These are phyloP conservation scores for Plectosphaerella plurivora DNA, from an alignment of 2,329 filamentous ascomycete genomes.

Conservation along the genomic window DNA sequence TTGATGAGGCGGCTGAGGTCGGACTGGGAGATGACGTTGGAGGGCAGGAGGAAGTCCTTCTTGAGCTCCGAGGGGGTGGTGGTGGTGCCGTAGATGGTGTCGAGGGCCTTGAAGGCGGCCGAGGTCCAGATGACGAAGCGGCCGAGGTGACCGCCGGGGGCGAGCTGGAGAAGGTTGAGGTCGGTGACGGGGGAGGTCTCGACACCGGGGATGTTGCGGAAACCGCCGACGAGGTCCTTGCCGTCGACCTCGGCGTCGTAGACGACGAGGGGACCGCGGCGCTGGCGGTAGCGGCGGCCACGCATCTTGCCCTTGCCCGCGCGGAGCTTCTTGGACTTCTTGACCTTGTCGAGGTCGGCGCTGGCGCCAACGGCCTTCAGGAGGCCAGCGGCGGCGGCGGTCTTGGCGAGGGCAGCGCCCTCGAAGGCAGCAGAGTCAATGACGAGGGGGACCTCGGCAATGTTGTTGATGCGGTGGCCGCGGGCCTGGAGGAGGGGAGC, in stretches of 20 bases:
- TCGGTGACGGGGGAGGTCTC: constrained; percentile 93
- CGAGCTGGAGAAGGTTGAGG: constrained; percentile 98
- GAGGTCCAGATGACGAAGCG: constrained; percentile 99
- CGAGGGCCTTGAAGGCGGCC: constrained; percentile 90
- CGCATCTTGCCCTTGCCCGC: constrained; percentile 99
- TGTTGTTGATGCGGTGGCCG: constrained; percentile 87
- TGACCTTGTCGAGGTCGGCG: constrained; percentile 90
- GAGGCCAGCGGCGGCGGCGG: constrained; percentile 78
- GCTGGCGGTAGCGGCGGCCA: constrained; percentile 93
- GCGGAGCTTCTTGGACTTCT: constrained; percentile 92
- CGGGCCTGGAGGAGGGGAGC: constrained; percentile 93
- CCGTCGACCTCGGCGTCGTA: constrained; percentile 95
- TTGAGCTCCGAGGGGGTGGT: constrained; percentile 86
- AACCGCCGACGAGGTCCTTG: constrained; percentile 87
- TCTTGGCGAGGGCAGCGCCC: constrained; percentile 77
- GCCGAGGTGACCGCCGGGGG: constrained; percentile 96
- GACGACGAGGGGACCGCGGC: constrained; percentile 95
- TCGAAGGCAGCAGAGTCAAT: constrained; percentile 88
- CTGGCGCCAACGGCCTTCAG: constrained; percentile 89
- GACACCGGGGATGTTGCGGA: constrained; percentile 98
- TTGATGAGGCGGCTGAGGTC: constrained; percentile 98
- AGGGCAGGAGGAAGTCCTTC: constrained; percentile 98
- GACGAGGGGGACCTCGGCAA: constrained; percentile 96
- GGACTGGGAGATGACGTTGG: constrained; percentile 87
- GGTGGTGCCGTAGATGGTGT: constrained; percentile 94